Evolutionary conservation across 2,329 filamentous ascomycete species (phyloP).

Genomic region (Aspergillus nomiae): DNA sequence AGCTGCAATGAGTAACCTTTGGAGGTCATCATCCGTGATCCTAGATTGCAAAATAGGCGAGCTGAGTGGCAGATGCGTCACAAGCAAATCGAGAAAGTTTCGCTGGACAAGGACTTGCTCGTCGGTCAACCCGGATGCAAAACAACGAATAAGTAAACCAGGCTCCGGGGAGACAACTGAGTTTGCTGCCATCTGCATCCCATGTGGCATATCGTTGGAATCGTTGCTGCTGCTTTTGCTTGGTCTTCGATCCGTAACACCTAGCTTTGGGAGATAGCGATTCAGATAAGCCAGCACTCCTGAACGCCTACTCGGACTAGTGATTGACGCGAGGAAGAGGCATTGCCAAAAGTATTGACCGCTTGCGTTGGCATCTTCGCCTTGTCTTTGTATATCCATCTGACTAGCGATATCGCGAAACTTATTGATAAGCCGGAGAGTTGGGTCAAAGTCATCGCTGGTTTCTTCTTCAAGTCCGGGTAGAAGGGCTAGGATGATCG

Average conservation of each 20-base stretch:
- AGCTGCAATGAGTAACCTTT: slow-evolving; percentile 78
- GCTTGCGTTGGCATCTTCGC: slow-evolving; percentile 57
- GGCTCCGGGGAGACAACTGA: slow-evolving; percentile 74
- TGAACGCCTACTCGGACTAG: slow-evolving; percentile 78
- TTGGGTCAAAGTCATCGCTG: slow-evolving; percentile 93
- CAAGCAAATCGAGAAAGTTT: slow-evolving; percentile 88
- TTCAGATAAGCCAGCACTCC: slow-evolving; percentile 86
- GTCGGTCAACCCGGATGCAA: slow-evolving; percentile 85
- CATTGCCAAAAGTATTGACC: slow-evolving; percentile 98
- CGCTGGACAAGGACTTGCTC: slow-evolving; percentile 89
- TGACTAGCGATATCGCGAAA: slow-evolving; percentile 63
- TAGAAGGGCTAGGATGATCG: slow-evolving; percentile 82
- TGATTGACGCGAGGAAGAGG: slow-evolving; percentile 90
- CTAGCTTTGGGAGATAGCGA: slow-evolving; percentile 75
- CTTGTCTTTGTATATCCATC: slow-evolving; percentile 58
- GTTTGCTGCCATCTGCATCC: slow-evolving; percentile 42
- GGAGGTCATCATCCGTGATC: slow-evolving; percentile 73
- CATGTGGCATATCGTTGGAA: slow-evolving; percentile 24
- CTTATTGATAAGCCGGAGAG: slow-evolving; percentile 73
- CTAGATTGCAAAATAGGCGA: slow-evolving; percentile 76
- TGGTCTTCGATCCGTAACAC: slow-evolving; percentile 39
- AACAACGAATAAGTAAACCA: slow-evolving; percentile 84
- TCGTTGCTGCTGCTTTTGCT: slow-evolving; percentile 32
- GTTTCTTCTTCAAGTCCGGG: slow-evolving; percentile 95
- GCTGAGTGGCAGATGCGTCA: slow-evolving; percentile 84